Base-by-base conservation (phyloP, 352 stramenopile species). In the Phytophthora syringae region DNA sequence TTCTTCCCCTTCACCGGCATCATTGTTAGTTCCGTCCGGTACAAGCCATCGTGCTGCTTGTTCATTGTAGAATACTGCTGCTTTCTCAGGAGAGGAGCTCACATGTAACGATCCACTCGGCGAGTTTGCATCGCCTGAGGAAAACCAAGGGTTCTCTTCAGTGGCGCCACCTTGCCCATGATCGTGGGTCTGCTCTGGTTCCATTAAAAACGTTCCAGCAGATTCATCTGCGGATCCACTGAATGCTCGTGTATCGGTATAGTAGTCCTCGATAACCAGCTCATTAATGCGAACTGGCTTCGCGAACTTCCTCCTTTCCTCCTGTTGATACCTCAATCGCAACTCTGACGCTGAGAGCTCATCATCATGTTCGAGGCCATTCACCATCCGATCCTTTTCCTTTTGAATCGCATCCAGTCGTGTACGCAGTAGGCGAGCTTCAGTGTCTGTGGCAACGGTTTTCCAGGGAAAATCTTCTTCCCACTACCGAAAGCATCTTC, bases 191-290 rank as follows among this genome's bases (percentile, higher is more conserved):
- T 55, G n/a, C 5, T 80, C 66, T 21, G 73, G 45, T 43, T 80
- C 74, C 76, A 92, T 84, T 50, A 93, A 64, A 25, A 92, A 92
- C 3, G 72, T 74, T 3, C 82, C 79, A 36, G 81, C 76, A 24
- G 70, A 61, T 30, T 71, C 67, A 9, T 72, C 52, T 28, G 18
- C 53, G 21, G 60, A 7, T 18, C 34, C 39, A 11, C 66, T 57
- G 12, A 73, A 45, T 25, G 52, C 51, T 24, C 67, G 49, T 24
- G 64, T 84, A 0, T 84, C 59, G 3, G 76, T 73, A 52, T 94
- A 96, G 44, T 95, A 96, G 25, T 96, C 79, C 60, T 96, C 88
- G 27, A 96, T 96, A 11, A 96, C 76, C 4, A 96, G 72, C 60
- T 94, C 86, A 39, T 92, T 94, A 57, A 94, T 93, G 16, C 84